Conservation (phyloP, 73 alveolate species). For the Stentor roeselii region DNA sequence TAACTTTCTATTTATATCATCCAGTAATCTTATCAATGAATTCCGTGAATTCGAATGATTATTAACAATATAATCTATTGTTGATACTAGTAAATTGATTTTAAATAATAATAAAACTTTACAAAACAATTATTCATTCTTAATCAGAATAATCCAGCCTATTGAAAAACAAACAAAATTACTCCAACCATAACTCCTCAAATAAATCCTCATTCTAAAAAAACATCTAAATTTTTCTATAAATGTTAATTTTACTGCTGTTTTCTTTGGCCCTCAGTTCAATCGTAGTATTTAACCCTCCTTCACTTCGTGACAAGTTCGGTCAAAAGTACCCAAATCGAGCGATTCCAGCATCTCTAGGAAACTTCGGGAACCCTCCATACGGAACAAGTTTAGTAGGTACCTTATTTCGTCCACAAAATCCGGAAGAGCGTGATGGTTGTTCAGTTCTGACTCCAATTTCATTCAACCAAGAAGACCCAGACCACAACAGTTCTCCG, state of each 20-base stretch:
- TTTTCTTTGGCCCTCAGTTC: background rate
- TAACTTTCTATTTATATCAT: no score
- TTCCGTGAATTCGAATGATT: no score
- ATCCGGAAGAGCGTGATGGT: background rate
- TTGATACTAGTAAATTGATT: no score
- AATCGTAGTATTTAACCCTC: background rate
- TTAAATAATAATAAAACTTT: no score
- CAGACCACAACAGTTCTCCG: background rate
- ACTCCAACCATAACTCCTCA: no score
- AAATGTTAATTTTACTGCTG: background rate
- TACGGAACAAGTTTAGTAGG: slow-evolving; percentile 4
- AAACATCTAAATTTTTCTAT: background rate
- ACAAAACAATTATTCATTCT: no score
- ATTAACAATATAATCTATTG: no score
- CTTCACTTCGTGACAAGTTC: background rate
- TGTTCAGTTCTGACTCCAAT: background rate
- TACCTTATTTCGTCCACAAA: background rate
- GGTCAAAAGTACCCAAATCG: background rate
- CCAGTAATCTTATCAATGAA: no score
- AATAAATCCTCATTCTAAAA: background rate
- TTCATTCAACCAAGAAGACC: background rate
- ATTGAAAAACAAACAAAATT: no score
- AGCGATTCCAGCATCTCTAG: slow-evolving; percentile 8
- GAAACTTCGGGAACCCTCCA: slow-evolving; percentile 21
- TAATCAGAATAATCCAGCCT: no score